Percentiles rank a stretch among this genome's conserved stretches.
Evolutionary conservation across 257 asterid species (phyloP).

Genomic region (Ligustrum vulgare): DNA sequence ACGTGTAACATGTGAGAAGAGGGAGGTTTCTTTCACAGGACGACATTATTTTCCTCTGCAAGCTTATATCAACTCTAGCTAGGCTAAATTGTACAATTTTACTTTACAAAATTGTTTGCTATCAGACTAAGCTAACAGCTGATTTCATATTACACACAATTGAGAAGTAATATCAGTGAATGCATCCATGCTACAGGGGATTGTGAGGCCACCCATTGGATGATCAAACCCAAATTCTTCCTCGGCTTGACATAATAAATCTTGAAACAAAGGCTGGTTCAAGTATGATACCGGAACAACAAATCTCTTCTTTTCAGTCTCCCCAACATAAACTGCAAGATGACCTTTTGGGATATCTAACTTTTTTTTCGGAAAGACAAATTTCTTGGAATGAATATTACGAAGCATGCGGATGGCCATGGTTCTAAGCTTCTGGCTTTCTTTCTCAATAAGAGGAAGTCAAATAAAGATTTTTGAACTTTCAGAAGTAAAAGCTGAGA

Average conservation of each 20-base stretch:
- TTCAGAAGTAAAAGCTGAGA: background rate
- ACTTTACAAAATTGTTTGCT: constrained; percentile 8
- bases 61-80: background rate
- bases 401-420: constrained; percentile 44
- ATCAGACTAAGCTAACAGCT: background rate
- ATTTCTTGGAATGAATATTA: constrained; percentile 41
- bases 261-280: constrained; percentile 36
- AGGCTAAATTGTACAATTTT: background rate
- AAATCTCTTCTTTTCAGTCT: constrained; percentile 24
- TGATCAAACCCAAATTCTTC: too few species aligned
- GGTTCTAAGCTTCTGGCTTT: background rate
- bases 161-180: too few species aligned
- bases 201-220: too few species aligned
- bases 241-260: constrained; percentile 14
- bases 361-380: constrained; percentile 21
- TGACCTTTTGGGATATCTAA: constrained; percentile 33
- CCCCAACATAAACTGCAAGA: constrained; percentile 34
- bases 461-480: background rate
- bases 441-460: background rate
- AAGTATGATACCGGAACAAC: constrained; percentile 30
- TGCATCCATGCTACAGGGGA: too few species aligned
- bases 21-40: background rate
- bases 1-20: background rate
- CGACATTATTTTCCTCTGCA: background rate
- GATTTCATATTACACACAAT: background rate